Percentiles rank a stretch among this genome's conserved stretches.
Evolutionary conservation across 768 basidiomycete species (phyloP).

Genomic region (Daedaleopsis sinensis): DNA sequence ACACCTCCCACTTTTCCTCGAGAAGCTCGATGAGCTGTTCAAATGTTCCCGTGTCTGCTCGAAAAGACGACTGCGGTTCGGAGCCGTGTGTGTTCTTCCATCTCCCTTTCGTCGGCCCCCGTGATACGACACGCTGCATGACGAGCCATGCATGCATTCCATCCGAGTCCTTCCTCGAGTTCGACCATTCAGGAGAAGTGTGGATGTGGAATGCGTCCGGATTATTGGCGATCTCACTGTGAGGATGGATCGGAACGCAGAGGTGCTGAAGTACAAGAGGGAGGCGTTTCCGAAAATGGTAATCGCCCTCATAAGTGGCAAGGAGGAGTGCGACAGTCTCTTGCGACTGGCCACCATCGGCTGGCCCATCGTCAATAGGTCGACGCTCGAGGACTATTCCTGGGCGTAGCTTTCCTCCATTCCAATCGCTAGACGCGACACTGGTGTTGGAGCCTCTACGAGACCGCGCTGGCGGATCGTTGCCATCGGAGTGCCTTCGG

Average conservation of each 20-base stretch:
- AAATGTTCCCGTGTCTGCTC: background rate
- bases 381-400: background rate
- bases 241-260: background rate
- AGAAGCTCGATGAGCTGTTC: background rate
- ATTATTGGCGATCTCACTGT: background rate
- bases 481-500: background rate
- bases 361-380: background rate
- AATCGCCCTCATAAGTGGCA: background rate
- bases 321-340: background rate
- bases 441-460: background rate
- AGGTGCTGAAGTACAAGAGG: background rate
- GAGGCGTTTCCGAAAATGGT: background rate
- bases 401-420: background rate
- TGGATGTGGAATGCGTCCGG: background rate
- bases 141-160: background rate
- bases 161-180: background rate
- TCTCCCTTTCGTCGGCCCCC: background rate
- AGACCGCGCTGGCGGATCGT: background rate
- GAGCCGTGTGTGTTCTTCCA: background rate
- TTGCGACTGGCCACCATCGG: background rate
- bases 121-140: background rate
- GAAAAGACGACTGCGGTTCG: background rate
- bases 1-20: background rate
- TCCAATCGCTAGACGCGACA: background rate
- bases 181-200: background rate